These are phyloP conservation scores for Yamadazyma sp. DNA, from an alignment of 805 yeast species.

Conservation along the genomic window DNA sequence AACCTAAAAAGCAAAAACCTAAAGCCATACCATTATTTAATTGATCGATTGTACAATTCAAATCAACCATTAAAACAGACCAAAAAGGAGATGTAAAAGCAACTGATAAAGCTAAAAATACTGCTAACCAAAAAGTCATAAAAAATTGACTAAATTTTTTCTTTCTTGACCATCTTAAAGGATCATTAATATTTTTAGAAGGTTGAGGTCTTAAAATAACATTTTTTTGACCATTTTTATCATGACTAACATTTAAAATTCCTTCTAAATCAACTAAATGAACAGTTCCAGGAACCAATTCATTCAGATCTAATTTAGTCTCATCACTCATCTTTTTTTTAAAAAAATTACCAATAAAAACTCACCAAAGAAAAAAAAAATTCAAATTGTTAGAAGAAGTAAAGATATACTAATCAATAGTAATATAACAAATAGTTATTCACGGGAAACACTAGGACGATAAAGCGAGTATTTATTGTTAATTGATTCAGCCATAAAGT, in stretches of 20 bases:
- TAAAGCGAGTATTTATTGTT: too few relatives aligned
- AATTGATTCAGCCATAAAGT: too few relatives aligned
- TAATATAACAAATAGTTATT: too few relatives aligned
- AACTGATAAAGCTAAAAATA: slow-evolving; percentile 21
- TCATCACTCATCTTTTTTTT: too few relatives aligned
- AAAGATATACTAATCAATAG: too few relatives aligned
- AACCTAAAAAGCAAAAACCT: slow-evolving; percentile 28
- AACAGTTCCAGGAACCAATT: slow-evolving; percentile 31
- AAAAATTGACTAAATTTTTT: slow-evolving; percentile 31
- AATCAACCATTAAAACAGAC: slow-evolving; percentile 22
- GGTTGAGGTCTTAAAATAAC: slow-evolving; percentile 37
- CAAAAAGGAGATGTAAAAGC: slow-evolving; percentile 28
- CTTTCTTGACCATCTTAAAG: slow-evolving; percentile 30
- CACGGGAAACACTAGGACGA: too few relatives aligned
- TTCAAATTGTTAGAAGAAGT: too few relatives aligned
- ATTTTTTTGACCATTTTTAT: slow-evolving; percentile 18
- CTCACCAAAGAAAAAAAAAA: too few relatives aligned
- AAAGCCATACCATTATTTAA: slow-evolving; percentile 25
- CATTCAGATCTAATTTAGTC: too few relatives aligned
- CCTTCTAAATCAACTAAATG: slow-evolving; percentile 32
- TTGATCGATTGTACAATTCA: slow-evolving; percentile 20
- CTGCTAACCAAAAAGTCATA: slow-evolving; percentile 24
- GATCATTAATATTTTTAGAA: slow-evolving; percentile 30
- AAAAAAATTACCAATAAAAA: too few relatives aligned
- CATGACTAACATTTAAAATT: slow-evolving; percentile 17